These are phyloP conservation scores for Candida sithepensis DNA, from an alignment of 805 yeast species.

Conservation along the genomic window DNA sequence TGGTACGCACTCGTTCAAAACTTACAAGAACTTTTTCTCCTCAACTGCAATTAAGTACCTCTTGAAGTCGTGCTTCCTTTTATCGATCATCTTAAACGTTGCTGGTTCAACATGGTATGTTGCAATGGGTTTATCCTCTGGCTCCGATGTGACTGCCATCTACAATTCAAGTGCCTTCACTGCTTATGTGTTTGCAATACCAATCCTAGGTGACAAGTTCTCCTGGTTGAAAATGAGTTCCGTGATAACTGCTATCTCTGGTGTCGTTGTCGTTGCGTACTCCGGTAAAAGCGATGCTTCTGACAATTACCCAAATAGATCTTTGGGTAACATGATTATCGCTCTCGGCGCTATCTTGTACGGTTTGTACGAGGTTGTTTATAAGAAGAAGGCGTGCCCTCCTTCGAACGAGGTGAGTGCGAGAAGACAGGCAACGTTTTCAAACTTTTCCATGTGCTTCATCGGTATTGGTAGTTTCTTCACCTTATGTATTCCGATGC, in stretches of 20 bases:
- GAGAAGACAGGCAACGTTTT: conserved; percentile 73
- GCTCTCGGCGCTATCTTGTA: conserved; percentile 71
- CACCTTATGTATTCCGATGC: conserved; percentile 45
- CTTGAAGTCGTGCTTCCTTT: conserved; percentile 36
- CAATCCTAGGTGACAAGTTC: conserved; percentile 63
- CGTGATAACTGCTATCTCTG: conserved; percentile 68
- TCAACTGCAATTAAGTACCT: conserved; percentile 51
- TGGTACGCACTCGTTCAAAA: conserved; percentile 24
- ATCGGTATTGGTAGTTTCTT: conserved; percentile 58
- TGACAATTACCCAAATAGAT: conserved; percentile 49
- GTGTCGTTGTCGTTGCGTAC: conserved; percentile 79
- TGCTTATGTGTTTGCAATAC: conserved; percentile 80
- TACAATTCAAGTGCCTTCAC: conserved; percentile 89
- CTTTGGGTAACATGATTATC: conserved; percentile 68
- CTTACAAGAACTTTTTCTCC: conserved; percentile 31
- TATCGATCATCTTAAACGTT: conserved; percentile 57
- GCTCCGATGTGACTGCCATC: conserved; percentile 85
- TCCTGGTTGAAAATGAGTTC: conserved; percentile 59
- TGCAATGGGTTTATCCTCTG: conserved; percentile 75
- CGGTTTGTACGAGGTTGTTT: conserved; percentile 80
- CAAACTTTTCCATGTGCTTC: conserved; percentile 68
- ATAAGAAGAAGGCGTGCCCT: conserved; percentile 73
- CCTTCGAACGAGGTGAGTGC: conserved; percentile 58
- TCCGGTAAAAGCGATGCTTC: conserved; percentile 35
- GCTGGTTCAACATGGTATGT: conserved; percentile 88